phyloP scores from a whole-genome alignment of 805 yeast genomes.

The Kazachstania martiniae region DNA sequence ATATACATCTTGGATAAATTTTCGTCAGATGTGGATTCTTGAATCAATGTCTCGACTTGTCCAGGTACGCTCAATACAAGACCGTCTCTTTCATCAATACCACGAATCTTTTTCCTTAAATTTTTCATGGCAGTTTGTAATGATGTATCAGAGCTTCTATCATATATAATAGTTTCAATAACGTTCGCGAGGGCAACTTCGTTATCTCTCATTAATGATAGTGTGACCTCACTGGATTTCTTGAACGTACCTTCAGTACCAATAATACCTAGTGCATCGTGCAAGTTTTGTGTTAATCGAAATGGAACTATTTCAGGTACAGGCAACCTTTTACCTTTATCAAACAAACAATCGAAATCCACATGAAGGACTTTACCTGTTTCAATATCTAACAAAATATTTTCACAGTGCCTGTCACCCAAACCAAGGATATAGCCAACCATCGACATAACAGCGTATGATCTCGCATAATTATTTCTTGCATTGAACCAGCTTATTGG shows the following conservation, averaged over 20 bases:
- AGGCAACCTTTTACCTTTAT: slow-evolving; percentile 59
- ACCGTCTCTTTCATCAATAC: slow-evolving; percentile 71
- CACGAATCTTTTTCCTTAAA: slow-evolving; percentile 72
- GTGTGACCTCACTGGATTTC: slow-evolving; percentile 74
- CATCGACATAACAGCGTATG: slow-evolving; percentile 93
- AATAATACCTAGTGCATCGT: slow-evolving; percentile 79
- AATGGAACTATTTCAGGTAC: slow-evolving; percentile 95
- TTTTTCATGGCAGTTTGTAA: slow-evolving; percentile 54
- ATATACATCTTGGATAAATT: slow-evolving; percentile 78
- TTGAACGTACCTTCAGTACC: slow-evolving; percentile 88
- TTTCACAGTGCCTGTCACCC: slow-evolving; percentile 96
- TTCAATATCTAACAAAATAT: slow-evolving; percentile 59
- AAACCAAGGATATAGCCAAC: slow-evolving; percentile 89
- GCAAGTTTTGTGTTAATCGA: slow-evolving; percentile 76
- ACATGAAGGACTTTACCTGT: slow-evolving; percentile 83
- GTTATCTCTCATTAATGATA: slow-evolving; percentile 57
- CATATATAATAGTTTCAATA: slow-evolving; percentile 85
- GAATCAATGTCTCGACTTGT: slow-evolving; percentile 81
- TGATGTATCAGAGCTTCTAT: slow-evolving; percentile 46
- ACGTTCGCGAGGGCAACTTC: slow-evolving; percentile 83
- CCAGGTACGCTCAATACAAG: slow-evolving; percentile 84
- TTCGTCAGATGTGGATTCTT: slow-evolving; percentile 64
- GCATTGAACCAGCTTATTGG: slow-evolving; percentile 82
- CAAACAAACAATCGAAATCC: slow-evolving; percentile 93
- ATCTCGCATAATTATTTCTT: slow-evolving; percentile 60